Conservation (phyloP, 163 green algal species). For the Scenedesmus sp. region DNA sequence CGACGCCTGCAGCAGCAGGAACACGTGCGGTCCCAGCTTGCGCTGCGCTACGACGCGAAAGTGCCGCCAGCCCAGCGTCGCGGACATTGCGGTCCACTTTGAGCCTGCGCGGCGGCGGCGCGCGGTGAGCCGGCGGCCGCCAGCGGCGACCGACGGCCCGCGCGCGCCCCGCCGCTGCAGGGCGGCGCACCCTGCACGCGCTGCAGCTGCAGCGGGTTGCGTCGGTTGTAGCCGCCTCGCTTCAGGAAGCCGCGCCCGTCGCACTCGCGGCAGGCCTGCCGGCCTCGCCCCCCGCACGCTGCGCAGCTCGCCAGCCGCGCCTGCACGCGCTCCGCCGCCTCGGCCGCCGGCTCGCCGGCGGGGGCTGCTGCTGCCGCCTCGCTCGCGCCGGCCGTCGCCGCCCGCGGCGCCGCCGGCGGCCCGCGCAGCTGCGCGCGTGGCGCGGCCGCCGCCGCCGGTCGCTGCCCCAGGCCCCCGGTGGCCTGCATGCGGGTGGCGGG, state of each 20-base stretch:
- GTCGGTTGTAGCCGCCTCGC: conserved; percentile 29
- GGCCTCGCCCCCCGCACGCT: neutral
- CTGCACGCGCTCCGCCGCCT: neutral
- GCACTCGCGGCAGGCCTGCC: conserved; percentile 24
- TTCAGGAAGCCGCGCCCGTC: conserved; percentile 13
- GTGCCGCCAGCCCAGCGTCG: conserved; percentile 44
- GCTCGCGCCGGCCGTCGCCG: no score
- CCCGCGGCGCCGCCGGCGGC: neutral
- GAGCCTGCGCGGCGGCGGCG: conserved; percentile 37
- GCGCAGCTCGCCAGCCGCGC: neutral
- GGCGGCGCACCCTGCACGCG: conserved; percentile 16
- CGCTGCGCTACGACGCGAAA: conserved; percentile 32
- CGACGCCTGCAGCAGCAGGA: conserved; percentile 39
- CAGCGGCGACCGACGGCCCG: no score
- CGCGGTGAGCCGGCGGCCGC: no score
- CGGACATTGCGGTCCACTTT: conserved; percentile 44
- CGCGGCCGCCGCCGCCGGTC: no score
- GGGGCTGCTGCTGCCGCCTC: neutral
- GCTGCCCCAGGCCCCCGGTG: no score
- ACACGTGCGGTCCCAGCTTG: conserved; percentile 6
- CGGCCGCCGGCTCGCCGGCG: neutral
- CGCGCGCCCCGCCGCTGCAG: neutral
- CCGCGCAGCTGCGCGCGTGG: neutral
- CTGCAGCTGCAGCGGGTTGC: conserved; percentile 33
- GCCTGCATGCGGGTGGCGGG: no score